Percentiles rank a stretch among this genome's conserved stretches.
Conservation (phyloP, 495 filamentous ascomycete genomes). For the Entonaema liquescens region DNA sequence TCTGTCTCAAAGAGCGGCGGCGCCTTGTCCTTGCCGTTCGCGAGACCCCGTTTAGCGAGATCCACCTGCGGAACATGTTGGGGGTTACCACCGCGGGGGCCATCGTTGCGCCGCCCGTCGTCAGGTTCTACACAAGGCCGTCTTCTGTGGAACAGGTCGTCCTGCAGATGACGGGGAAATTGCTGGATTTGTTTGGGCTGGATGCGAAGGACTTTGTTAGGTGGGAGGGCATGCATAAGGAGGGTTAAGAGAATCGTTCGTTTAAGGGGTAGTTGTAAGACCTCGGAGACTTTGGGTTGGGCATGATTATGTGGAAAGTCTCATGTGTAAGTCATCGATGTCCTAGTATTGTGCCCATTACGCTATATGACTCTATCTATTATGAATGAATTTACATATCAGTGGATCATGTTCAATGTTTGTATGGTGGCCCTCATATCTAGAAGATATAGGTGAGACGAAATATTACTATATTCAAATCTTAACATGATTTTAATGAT, state of each 20-base stretch:
- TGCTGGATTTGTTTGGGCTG: background rate
- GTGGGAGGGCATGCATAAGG: background rate
- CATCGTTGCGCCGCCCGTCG: background rate
- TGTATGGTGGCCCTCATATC: no score
- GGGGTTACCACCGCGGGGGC: background rate
- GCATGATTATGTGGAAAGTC: no score
- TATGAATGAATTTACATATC: no score
- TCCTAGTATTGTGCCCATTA: no score
- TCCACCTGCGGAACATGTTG: background rate
- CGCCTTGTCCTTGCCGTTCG: background rate
- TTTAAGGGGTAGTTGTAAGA: background rate
- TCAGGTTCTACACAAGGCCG: background rate
- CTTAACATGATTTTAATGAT: no score
- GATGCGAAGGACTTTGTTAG: background rate
- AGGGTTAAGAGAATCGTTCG: background rate
- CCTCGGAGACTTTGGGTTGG: background rate
- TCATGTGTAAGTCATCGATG: no score
- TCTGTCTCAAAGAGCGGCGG: background rate
- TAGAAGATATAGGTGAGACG: no score
- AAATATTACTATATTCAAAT: no score
- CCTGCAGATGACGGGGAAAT: background rate
- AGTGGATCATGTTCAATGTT: no score
- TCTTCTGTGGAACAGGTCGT: background rate
- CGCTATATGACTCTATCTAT: no score
- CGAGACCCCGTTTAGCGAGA: background rate